Conservation (phyloP, 371 early-diverging fungal species). For the Syncephalastrum contaminatum region DNA sequence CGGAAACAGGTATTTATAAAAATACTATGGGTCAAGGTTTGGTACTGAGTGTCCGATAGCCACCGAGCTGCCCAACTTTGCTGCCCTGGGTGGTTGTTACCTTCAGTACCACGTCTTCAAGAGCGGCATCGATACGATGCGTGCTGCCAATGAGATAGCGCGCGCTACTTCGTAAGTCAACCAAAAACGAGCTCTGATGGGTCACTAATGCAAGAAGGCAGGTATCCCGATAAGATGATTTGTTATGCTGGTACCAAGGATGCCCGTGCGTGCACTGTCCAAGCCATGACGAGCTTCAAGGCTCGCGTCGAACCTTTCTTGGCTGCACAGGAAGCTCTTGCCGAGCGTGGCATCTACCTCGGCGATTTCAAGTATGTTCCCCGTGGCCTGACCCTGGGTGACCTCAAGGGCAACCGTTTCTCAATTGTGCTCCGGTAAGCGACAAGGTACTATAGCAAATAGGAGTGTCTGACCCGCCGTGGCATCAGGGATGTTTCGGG, state of each 20-base stretch:
- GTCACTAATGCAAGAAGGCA: conserved; percentile 11
- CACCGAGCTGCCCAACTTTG: conserved; percentile 16
- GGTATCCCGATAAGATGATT: conserved; percentile 57
- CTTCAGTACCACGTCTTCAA: conserved; percentile 86
- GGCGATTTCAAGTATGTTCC: conserved; percentile 74
- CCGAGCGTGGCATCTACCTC: conserved; percentile 56
- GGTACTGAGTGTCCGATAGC: too few relatives aligned
- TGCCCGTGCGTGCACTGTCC: conserved; percentile 93
- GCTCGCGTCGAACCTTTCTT: conserved; percentile 62
- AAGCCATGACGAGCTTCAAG: conserved; percentile 77
- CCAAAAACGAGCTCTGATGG: background rate
- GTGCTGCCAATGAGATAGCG: conserved; percentile 66
- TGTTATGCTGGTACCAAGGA: conserved; percentile 99
- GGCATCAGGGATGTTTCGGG: conserved; percentile 35
- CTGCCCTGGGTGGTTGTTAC: conserved; percentile 67
- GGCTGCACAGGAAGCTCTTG: conserved; percentile 52
- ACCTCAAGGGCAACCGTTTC: conserved; percentile 90
- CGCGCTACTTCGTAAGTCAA: background rate
- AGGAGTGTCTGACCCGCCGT: background rate
- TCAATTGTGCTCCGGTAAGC: conserved; percentile 69
- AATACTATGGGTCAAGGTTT: background rate
- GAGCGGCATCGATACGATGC: conserved; percentile 89
- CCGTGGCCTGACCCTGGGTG: conserved; percentile 76
- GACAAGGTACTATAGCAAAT: conserved; percentile 3
- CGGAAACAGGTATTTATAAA: conserved; percentile 3